These are phyloP conservation scores for Sphaerobolus stellatus DNA, from an alignment of 1,284 basidiomycete species.

Conservation along the genomic window DNA sequence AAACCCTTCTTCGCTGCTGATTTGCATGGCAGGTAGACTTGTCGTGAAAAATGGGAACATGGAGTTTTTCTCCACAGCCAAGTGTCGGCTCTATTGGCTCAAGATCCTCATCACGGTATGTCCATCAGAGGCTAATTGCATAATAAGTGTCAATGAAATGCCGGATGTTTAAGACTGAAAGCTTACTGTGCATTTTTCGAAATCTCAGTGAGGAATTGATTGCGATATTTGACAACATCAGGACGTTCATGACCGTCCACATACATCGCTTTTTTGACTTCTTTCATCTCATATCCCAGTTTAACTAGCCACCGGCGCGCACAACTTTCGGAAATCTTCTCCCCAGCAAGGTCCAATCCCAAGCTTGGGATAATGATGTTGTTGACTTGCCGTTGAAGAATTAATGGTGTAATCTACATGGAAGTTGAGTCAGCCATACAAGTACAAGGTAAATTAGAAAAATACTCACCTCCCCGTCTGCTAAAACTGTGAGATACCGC, in stretches of 20 bases:
- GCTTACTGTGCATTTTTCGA: background rate
- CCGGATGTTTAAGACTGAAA: too few species aligned
- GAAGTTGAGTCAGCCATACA: background rate
- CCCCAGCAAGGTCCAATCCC: background rate
- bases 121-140: background rate
- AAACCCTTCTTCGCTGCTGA: background rate
- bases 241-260: constrained; percentile 10
- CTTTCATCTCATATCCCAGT: constrained; percentile 2
- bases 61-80: background rate
- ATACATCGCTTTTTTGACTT: background rate
- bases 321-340: background rate
- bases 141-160: background rate
- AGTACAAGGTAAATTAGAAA: background rate
- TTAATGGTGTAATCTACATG: background rate
- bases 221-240: constrained; percentile 6
- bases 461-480: background rate
- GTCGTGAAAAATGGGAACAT: background rate
- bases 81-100: background rate
- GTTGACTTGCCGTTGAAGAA: background rate
- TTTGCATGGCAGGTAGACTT: background rate
- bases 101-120: background rate
- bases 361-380: background rate
- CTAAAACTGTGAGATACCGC: background rate
- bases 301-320: background rate
- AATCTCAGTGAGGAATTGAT: background rate